Evolutionary conservation across 768 basidiomycete genomes (phyloP).

Genomic region (Tulasnella sp.): DNA sequence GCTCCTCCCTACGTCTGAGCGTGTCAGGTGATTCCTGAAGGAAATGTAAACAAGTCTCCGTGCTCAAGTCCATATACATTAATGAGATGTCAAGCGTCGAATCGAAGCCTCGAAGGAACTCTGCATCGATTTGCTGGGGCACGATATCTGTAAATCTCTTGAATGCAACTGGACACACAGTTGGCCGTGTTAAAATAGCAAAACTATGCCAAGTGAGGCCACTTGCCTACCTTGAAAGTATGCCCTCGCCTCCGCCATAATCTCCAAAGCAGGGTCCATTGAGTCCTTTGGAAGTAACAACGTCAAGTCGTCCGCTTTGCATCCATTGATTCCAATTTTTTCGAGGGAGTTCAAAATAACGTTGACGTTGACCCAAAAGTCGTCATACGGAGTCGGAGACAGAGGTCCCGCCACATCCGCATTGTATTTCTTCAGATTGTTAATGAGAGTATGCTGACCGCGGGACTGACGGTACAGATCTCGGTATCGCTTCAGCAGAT

Average conservation of each 20-base stretch:
- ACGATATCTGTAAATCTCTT: slow-evolving; percentile 47
- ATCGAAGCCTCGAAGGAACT: slow-evolving; percentile 42
- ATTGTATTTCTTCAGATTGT: background rate
- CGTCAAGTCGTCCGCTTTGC: slow-evolving; percentile 29
- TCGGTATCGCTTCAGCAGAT: slow-evolving; percentile 9
- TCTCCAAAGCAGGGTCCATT: slow-evolving; percentile 1
- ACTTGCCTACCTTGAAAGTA: slow-evolving; percentile 7
- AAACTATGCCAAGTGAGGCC: background rate
- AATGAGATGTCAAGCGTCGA: slow-evolving; percentile 35
- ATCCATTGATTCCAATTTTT: slow-evolving; percentile 34
- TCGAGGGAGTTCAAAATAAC: slow-evolving; percentile 20
- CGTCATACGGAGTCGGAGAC: background rate
- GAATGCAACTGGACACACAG: slow-evolving; percentile 50
- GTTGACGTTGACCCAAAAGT: slow-evolving; percentile 4
- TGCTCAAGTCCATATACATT: slow-evolving; percentile 37
- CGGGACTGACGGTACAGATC: slow-evolving; percentile 3
- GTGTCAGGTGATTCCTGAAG: slow-evolving; percentile 39
- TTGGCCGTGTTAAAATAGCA: too few species aligned
- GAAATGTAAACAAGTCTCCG: slow-evolving; percentile 36
- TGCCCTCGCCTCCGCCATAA: slow-evolving; percentile 10
- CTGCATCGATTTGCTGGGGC: slow-evolving; percentile 42
- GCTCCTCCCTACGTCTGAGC: slow-evolving; percentile 34
- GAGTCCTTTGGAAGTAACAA: background rate
- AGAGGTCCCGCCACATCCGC: background rate
- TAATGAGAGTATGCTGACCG: slow-evolving; percentile 3